A percentile compares a stretch with the other conserved stretches of the same genome.
phyloP scores from a whole-genome alignment of 2,329 filamentous ascomycete genomes.

The Exophiala viscosa region DNA sequence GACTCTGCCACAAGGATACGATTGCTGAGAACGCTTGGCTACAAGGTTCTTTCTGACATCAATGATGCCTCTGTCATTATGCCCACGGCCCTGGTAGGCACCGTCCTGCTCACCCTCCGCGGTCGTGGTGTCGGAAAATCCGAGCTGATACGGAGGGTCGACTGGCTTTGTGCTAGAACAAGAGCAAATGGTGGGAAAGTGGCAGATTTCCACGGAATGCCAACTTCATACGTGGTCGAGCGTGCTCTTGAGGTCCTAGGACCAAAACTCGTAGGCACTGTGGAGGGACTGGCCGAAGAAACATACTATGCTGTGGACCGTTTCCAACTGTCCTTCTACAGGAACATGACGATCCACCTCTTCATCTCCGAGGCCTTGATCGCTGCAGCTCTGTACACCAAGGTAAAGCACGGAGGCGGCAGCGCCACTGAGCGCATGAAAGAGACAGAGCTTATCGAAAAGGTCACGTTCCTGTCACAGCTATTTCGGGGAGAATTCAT shows the following conservation, averaged over 20 bases:
- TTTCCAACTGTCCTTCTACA: constrained; percentile 96
- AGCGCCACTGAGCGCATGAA: constrained; percentile 73
- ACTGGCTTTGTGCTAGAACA: constrained; percentile 83
- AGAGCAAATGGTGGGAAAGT: constrained; percentile 84
- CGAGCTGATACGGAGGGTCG: constrained; percentile 79
- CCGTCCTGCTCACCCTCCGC: constrained; percentile 82
- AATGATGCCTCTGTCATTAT: constrained; percentile 96
- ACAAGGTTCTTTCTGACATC: constrained; percentile 88
- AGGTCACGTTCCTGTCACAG: constrained; percentile 82
- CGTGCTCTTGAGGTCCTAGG: constrained; percentile 89
- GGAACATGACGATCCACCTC: constrained; percentile 98
- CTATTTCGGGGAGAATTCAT: constrained; percentile 97
- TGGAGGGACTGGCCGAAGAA: constrained; percentile 77
- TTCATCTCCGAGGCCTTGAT: constrained; percentile 93
- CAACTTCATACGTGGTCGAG: constrained; percentile 78
- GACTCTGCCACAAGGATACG: constrained; percentile 55
- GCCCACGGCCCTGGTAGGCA: constrained; percentile 94
- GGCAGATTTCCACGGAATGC: constrained; percentile 81
- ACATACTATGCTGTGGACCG: constrained; percentile 94
- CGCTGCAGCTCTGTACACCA: constrained; percentile 83
- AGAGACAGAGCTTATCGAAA: constrained; percentile 68
- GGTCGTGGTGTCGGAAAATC: constrained; percentile 85
- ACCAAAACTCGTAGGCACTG: constrained; percentile 76
- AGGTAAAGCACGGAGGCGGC: constrained; percentile 86
- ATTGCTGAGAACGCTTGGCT: constrained; percentile 80